Base-by-base conservation (phyloP, 2,329 filamentous ascomycete species). In the Colletotrichum chrysophilum region DNA sequence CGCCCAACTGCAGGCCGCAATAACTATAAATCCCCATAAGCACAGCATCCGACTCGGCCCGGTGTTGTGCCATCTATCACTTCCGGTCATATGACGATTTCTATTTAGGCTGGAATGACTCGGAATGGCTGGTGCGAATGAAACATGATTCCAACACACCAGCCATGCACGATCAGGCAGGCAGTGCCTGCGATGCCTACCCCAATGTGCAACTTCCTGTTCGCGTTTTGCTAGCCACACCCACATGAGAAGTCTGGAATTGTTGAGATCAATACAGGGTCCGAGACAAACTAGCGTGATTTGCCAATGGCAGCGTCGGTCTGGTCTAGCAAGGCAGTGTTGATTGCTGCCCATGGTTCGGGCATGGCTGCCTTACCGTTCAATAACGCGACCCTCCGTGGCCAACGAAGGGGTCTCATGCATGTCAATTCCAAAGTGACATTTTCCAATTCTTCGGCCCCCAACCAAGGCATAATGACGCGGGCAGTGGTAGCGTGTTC, bases 401-500 rank as follows among this genome's bases (percentile, higher is more conserved):
- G n/a, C 36, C 18, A 32, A 34, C 14, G 7, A 48, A 7, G 21
- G 21, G 21, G 38, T 18, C 26, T 55, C 67, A 14, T 36, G 13
- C n/a, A 56, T 36, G 0, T 56, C 67, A 55, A 7, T 14, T 55
- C 21, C 5, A 58, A 58, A 58, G 0, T 5, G 24, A 28, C 5
- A 58, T 28, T 28, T 58, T 58, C 3, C n/a, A 0, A 26, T 6
- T 58, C 0, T 12, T 28, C 1, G 43, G n/a, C 43, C 43, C 43
- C n/a, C n/a, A 52, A 13, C 0, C 6, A 0, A 52, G 43, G 43
- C 10, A 0, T 21, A 52, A 0, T 0, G 43, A 52, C 43, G n/a
- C 43, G 12, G 12, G 0, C n/a, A 52, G 43, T 13, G n/a, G 0
- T 52, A 0, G n/a, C 6, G 43, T 52, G 43, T 24, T 24, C 21